Base-by-base conservation (phyloP, 176 grass and related monocot genomes). In the Oryza meyeriana region DNA sequence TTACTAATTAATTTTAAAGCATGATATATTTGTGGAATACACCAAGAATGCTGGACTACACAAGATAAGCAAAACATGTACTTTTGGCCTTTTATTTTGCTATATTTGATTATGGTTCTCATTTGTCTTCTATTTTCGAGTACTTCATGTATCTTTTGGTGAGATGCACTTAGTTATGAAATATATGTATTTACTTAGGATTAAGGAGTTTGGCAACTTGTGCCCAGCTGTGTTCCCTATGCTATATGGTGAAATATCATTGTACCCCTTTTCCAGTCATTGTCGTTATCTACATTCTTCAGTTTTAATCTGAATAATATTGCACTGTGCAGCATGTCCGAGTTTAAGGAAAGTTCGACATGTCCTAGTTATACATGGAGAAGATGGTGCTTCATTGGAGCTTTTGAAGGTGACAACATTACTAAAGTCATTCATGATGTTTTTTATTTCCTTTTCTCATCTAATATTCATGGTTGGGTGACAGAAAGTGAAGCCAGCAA, bases 331-430 rank as follows among this genome's bases (percentile, higher is more conserved):
- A 98, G 95, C 90, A 36, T 98, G 95, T 79, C 92, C 90, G 64
- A 86, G 70, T 64, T 84, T 98, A 83, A 93, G 72, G 69, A 95
- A 93, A 64, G 45, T 98, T 83, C 88, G 86, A 18, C 88, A 95
- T 84, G 95, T 98, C 41, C 87, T 93, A 76, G 92, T 98, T 72
- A 35, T 93, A 16, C 92, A 95, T 93, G 95, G 95, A 82, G 79
- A 95, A 80, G 88, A 82, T 86, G 86, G 85, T 91, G 84, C 44
- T 89, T 88, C 92, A 61, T 66, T 91, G 74, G 92, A 98, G 74
- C 71, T 69, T 82, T 77, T 92, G 45, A 86, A 88, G 79, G 87
- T 98, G 25, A 7, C 14, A 70, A 74, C 81, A 72, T 81, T 31
- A 17, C 18, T 65, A 29, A 71, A 74, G 75, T 3, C 10, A 45